Conservation (phyloP, 176 grass and related monocot genomes). For the Cenchrus americanus region DNA sequence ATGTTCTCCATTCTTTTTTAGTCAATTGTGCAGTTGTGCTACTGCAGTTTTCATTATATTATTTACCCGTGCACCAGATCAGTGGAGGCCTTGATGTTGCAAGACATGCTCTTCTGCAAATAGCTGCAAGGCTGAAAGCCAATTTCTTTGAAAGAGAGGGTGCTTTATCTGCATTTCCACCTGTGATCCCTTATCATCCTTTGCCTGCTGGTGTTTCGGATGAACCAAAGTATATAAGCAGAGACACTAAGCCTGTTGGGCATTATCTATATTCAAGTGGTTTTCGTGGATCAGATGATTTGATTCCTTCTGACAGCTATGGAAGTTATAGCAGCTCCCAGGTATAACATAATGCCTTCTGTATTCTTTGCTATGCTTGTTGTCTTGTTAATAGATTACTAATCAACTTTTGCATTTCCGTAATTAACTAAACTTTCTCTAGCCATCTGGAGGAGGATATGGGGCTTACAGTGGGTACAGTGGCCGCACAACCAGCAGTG, state of each 20-base stretch:
- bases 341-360: constrained; percentile 47
- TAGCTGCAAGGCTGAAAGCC: constrained; percentile 91
- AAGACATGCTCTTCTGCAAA: constrained; percentile 83
- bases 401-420: constrained; percentile 28
- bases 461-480: constrained; percentile 74
- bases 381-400: background rate
- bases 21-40: background rate
- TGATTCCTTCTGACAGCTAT: constrained; percentile 60
- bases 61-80: constrained; percentile 54
- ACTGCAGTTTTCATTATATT: constrained; percentile 23
- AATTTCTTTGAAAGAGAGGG: constrained; percentile 98
- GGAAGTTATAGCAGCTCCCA: constrained; percentile 78
- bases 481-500: constrained; percentile 65
- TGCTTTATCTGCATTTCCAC: constrained; percentile 64
- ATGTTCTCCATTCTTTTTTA: constrained; percentile 13
- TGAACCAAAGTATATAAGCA: constrained; percentile 67
- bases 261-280: constrained; percentile 72
- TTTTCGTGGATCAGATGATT: constrained; percentile 68
- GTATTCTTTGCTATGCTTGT: constrained; percentile 10
- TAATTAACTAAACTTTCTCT: constrained; percentile 45
- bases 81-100: constrained; percentile 83
- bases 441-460: constrained; percentile 81
- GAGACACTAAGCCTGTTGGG: constrained; percentile 63
- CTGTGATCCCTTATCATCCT: constrained; percentile 70
- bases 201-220: constrained; percentile 64